phyloP scores from a whole-genome alignment of 169 alveolate species.

The Plasmodium vivax region DNA sequence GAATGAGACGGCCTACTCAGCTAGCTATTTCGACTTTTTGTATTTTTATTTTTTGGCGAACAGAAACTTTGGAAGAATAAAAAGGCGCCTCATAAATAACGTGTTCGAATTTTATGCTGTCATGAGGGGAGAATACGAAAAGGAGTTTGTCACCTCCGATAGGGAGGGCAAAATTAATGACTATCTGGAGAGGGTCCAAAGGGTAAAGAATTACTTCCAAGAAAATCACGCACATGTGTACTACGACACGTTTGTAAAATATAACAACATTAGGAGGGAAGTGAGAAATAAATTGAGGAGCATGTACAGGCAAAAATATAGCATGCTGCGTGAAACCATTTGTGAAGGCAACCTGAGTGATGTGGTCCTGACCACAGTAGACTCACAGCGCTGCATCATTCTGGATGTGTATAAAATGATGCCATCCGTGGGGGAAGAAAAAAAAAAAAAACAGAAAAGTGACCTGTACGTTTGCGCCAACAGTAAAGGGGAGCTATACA shows the following conservation, averaged over 20 bases:
- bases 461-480: conserved; percentile 28
- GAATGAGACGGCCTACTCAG: conserved; percentile 22
- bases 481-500: not conserved
- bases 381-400: not conserved
- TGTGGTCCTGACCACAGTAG: conserved; percentile 7
- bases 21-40: conserved; percentile 50
- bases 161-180: conserved; percentile 23
- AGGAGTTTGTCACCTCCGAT: conserved; percentile 26
- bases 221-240: conserved; percentile 42
- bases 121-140: conserved; percentile 39
- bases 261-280: conserved; percentile 10
- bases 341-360: not conserved
- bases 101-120: conserved; percentile 31
- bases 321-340: not conserved
- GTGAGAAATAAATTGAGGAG: not conserved
- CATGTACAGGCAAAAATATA: conserved; percentile 37
- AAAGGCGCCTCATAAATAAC: not conserved
- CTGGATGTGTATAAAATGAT: conserved; percentile 13
- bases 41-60: conserved; percentile 10
- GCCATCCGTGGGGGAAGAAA: not conserved
- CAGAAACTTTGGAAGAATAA: not conserved
- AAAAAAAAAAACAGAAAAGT: not conserved
- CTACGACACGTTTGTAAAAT: conserved; percentile 35
- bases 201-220: conserved; percentile 28
- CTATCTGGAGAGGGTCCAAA: not conserved